Conservation (phyloP, 164 flowering plant species). For the Saururus chinensis region DNA sequence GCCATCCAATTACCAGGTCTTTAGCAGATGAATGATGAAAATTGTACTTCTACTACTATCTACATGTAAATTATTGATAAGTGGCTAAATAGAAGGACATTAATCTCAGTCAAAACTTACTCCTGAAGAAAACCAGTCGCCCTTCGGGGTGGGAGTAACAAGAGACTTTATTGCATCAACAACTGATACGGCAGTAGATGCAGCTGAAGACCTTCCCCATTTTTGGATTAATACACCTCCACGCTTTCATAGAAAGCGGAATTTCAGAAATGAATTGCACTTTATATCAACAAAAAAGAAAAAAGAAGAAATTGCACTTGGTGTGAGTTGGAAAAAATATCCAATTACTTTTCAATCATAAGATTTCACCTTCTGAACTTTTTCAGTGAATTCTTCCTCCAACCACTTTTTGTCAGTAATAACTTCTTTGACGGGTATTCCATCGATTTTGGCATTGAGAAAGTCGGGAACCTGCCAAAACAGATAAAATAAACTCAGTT, state of each 20-base stretch:
- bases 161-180: slow-evolving; percentile 85
- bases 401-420: slow-evolving; percentile 79
- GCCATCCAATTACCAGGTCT: no score
- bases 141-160: slow-evolving; percentile 82
- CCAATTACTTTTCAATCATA: no score
- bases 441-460: slow-evolving; percentile 76
- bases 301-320: background rate
- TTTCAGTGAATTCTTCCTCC: slow-evolving; percentile 85
- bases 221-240: slow-evolving; percentile 88
- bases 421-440: slow-evolving; percentile 78
- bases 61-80: no score
- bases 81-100: no score
- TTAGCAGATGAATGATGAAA: no score
- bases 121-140: slow-evolving; percentile 97
- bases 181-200: slow-evolving; percentile 93
- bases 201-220: slow-evolving; percentile 99
- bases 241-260: slow-evolving; percentile 41
- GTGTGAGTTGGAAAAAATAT: no score
- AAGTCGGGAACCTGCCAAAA: slow-evolving; percentile 97
- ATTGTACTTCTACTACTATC: no score
- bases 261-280: background rate
- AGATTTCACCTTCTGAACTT: slow-evolving; percentile 73
- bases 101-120: slow-evolving; percentile 58
- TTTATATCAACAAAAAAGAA: background rate
- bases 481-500: no score